Base-by-base conservation (phyloP, 2,329 filamentous ascomycete genomes). In the Aspergillus ruber region DNA sequence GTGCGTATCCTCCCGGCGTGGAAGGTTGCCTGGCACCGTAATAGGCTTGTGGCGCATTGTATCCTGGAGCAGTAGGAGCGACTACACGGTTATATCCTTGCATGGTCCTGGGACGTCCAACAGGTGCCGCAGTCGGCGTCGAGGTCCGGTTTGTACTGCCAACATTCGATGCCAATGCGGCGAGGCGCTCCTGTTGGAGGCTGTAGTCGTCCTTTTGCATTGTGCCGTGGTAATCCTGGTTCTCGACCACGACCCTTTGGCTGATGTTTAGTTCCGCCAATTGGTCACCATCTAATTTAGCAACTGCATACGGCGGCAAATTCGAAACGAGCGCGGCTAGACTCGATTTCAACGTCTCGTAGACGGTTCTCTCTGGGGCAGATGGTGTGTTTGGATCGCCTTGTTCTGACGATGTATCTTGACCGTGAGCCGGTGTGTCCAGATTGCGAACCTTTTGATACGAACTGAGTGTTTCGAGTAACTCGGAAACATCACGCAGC, bases 211-310 rank as follows among this genome's bases (percentile, higher is more conserved):
- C 89, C 57, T 91, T 88, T 57, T 94, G 89, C 81, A 94, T 84
- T 3, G 85, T 81, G 4, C 90, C 90, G 53, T 79, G 80, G 65
- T 87, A 87, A 59, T 89, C 82, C 44, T 85, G 82, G 6, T 79
- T 82, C 50, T 86, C 81, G 42, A 94, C 74, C 50, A 88, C 72
- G 17, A 95, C 79, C 62, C 83, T 88, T 41, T 83, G 88, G 69
- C 85, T 91, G 62, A 95, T 85, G 52, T 88, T 84, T 42, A 95
- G 74, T 49, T 90, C 86, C 25, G 84, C 85, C n/a, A 95, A 71
- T 64, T 90, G 86, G 62, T 94, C 86, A 8, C 89, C 89, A 58
- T 94, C 85, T 51, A 95, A 74, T 60, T 93, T 91, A 5, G 90
- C 84, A 20, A 95, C 86, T 1, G 86, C 87, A 62, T 89, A 93